Base-by-base conservation (phyloP, 805 yeast species). In the Candida mattraensis region DNA sequence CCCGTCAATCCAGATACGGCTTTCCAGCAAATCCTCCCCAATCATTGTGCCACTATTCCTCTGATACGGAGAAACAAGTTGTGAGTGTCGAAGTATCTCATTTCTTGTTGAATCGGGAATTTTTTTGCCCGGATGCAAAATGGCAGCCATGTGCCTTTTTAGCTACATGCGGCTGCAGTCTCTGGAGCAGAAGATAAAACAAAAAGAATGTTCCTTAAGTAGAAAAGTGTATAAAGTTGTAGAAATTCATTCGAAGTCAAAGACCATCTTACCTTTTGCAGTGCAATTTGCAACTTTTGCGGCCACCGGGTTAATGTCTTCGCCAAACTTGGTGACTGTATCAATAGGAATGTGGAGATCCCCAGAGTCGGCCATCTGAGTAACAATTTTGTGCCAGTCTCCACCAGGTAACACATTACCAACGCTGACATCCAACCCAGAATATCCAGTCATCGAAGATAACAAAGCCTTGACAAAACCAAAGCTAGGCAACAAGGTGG, bases 1-100 rank as follows among this genome's bases (percentile, higher is more conserved):
- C 0, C 99, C 99, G 60, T 93, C 99, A 18, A 93, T 78, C 99
- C 99, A 93, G 41, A 91, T 83, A 33, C 83, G 64, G 31, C 67
- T 53, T 24, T 70, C 55, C 3, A 39, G 17, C 24, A 44, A 36
- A 20, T 33, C 24, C 12, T n/a, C n/a, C n/a, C n/a, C n/a, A n/a
- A n/a, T n/a, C n/a, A n/a, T n/a, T n/a, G n/a, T n/a, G 11, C 11
- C 23, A 21, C 23, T 11, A 21, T 11, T 21, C 23, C 11, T 21
- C 11, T 11, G 23, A 21, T 11, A 21, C 11, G 11, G 11, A 21
- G 11, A 9, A 21, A 11, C 23, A 21, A 21, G 8, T 11, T 11
- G n/a, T n/a, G n/a, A n/a, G n/a, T n/a, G n/a, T n/a, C n/a, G n/a
- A n/a, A n/a, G n/a, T n/a, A n/a, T n/a, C n/a, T n/a, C n/a, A n/a